Base-by-base conservation (phyloP, 2,329 filamentous ascomycete genomes). In the Geoglossum cookeanum region DNA sequence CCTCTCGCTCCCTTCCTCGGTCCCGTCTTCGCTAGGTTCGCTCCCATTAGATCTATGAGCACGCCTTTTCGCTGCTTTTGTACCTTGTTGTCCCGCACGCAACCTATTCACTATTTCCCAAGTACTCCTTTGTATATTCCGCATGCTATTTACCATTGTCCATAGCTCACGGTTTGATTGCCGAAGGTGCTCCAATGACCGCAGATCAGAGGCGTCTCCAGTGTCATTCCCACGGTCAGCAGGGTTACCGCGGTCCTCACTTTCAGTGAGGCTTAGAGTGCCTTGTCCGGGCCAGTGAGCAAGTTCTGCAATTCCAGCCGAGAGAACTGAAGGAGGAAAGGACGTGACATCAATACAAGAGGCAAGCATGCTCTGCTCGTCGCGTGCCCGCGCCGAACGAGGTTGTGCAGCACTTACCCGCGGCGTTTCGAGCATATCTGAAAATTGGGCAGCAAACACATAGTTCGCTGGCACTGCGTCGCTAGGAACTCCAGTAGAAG, bases 361-460 rank as follows among this genome's bases (percentile, higher is more conserved):
- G 29, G 13, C 17, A 8, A 53, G 49, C n/a, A 53, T 33, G 27
- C 30, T 53, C 33, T 37, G 49, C 3, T 53, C 49, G 32, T 53
- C 30, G 30, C 37, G 49, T 17, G 30, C 29, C 37, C 37, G 30
- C 11, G 49, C 30, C 33, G 49, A 52, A 17, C 29, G 15, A 32
- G 48, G n/a, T 32, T 15, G 33, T 32, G 32, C 33, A 33, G 48
- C 48, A 33, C 48, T 33, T n/a, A 52, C 32, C 29, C 32, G 48
- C 17, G 48, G 48, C 32, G 29, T 22, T 51, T n/a, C 39, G 11
- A 58, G 4, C n/a, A 17, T 27, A n/a, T 48, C 63, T 6, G 68
- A 72, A n/a, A 89, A 71, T 66, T 87, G 83, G 11, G 80, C 72
- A 15, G 76, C 82, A 60, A 87, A 75, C 3, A 76, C 77, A 65